Evolutionary conservation across 2,329 filamentous ascomycete species (phyloP).

Genomic region (Cercospora janseana): DNA sequence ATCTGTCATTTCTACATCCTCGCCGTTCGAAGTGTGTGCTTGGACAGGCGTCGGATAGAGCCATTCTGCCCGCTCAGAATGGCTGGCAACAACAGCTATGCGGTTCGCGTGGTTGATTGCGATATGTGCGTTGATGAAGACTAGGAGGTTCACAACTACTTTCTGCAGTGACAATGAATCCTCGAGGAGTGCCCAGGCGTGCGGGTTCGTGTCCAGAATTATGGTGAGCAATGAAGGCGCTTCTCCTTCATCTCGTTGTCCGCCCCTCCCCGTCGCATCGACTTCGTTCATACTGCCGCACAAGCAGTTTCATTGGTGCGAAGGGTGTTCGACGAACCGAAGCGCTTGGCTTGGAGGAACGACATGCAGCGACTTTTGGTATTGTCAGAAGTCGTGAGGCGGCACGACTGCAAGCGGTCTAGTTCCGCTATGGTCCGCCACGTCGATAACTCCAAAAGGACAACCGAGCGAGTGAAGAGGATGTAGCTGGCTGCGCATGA

Average conservation of each 20-base stretch:
- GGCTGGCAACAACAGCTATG: constrained; percentile 86
- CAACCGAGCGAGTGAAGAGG: no score
- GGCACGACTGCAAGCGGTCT: background rate
- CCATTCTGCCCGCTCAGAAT: constrained; percentile 82
- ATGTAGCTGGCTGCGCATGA: no score
- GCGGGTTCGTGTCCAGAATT: constrained; percentile 92
- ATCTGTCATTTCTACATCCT: constrained; percentile 36
- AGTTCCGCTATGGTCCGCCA: background rate
- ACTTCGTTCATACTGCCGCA: constrained; percentile 59
- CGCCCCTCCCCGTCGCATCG: constrained; percentile 54
- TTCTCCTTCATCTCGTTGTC: constrained; percentile 38
- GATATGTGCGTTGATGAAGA: constrained; percentile 96
- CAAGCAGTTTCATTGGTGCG: background rate
- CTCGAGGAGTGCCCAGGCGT: constrained; percentile 81
- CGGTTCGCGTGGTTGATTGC: constrained; percentile 92
- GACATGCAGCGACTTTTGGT: background rate
- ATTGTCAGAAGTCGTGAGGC: background rate
- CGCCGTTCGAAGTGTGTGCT: constrained; percentile 29
- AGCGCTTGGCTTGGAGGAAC: background rate
- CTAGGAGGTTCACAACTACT: constrained; percentile 82
- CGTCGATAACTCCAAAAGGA: background rate
- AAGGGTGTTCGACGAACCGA: background rate
- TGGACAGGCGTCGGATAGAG: constrained; percentile 67
- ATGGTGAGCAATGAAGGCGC: constrained; percentile 83
- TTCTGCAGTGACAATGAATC: constrained; percentile 74